Evolutionary conservation across 2,329 filamentous ascomycete species (phyloP).

Genomic region (Aaosphaeria arxii): DNA sequence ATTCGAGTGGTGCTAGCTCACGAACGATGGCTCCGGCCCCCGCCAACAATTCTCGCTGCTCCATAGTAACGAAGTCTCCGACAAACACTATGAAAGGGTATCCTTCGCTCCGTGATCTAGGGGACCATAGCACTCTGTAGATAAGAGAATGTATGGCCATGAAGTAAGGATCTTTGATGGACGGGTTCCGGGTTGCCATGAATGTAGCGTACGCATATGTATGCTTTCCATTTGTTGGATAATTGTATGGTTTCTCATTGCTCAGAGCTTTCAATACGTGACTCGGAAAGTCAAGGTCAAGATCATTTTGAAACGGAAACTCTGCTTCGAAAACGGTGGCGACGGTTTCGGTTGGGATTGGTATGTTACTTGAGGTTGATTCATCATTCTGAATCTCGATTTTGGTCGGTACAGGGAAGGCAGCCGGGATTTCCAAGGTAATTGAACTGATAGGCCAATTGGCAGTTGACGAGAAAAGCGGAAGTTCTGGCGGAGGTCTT

Average conservation of each 20-base stretch:
- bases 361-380: not conserved
- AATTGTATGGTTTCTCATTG: conserved; percentile 21
- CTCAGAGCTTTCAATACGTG: conserved; percentile 11
- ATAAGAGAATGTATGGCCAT: conserved; percentile 32
- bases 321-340: conserved; percentile 12
- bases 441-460: too few relatives aligned
- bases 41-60: conserved; percentile 27
- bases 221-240: conserved; percentile 11
- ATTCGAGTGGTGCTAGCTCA: conserved; percentile 25
- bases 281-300: conserved; percentile 19
- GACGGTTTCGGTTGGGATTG: not conserved
- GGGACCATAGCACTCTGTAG: conserved; percentile 31
- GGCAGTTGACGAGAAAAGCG: too few relatives aligned
- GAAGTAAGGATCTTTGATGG: conserved; percentile 33
- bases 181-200: conserved; percentile 28
- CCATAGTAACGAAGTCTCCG: conserved; percentile 25
- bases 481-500: too few relatives aligned
- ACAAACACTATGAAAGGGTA: conserved; percentile 34
- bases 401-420: too few relatives aligned
- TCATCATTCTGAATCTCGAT: not conserved
- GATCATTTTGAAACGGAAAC: conserved; percentile 25
- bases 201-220: conserved; percentile 31
- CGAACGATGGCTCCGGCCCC: conserved; percentile 32
- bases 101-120: conserved; percentile 18
- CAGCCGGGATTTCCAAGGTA: too few relatives aligned